These are phyloP conservation scores for Poterioochromonas sp. DNA, from an alignment of 352 stramenopile species.

Conservation along the genomic window DNA sequence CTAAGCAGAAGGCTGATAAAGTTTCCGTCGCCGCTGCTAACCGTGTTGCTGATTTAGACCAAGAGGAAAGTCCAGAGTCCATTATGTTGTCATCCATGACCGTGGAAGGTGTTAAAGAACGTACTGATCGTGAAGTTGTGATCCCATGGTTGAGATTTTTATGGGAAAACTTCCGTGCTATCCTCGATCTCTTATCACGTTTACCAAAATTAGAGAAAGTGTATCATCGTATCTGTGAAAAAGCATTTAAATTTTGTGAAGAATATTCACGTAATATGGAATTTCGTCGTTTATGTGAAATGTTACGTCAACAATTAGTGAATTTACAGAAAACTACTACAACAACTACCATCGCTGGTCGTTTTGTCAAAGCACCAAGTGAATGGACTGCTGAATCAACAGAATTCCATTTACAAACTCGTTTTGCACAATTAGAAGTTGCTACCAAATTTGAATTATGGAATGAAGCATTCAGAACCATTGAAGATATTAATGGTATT, in stretches of 20 bases:
- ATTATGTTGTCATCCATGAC: constrained; percentile 93
- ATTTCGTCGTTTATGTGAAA: constrained; percentile 91
- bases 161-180: constrained; percentile 93
- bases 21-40: constrained; percentile 54
- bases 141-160: constrained; percentile 83
- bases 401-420: constrained; percentile 88
- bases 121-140: constrained; percentile 84
- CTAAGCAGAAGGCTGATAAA: constrained; percentile 53
- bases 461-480: constrained; percentile 93
- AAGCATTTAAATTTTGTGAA: constrained; percentile 68
- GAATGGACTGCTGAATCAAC: constrained; percentile 88
- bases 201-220: constrained; percentile 84
- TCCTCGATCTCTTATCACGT: constrained; percentile 91
- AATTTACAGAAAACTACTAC: constrained; percentile 73
- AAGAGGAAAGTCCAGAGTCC: constrained; percentile 81
- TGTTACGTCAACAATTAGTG: constrained; percentile 88
- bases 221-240: constrained; percentile 65
- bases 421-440: constrained; percentile 91
- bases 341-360: neutral
- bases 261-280: constrained; percentile 64
- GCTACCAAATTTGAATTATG: constrained; percentile 86
- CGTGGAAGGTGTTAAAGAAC: constrained; percentile 82
- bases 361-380: neutral
- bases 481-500: constrained; percentile 98
- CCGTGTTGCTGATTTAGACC: constrained; percentile 76